These are phyloP conservation scores for Penstemon barbatus DNA, from an alignment of 257 asterid species.

Conservation along the genomic window DNA sequence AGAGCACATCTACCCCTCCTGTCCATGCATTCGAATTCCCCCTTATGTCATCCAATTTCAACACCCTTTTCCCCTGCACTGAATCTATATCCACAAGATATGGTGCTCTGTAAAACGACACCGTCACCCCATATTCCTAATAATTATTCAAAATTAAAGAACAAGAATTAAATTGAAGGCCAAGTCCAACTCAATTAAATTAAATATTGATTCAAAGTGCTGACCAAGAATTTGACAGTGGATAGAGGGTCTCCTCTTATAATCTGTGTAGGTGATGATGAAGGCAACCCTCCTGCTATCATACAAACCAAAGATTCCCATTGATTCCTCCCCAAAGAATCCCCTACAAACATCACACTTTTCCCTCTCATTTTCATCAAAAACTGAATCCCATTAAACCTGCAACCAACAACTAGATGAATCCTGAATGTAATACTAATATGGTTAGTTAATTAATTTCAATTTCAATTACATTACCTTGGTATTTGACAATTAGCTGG, in stretches of 20 bases:
- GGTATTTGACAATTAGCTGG: conserved; percentile 83
- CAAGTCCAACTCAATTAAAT: no score
- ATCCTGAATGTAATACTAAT: no score
- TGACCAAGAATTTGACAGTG: conserved; percentile 66
- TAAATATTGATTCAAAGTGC: no score
- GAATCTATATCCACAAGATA: conserved; percentile 82
- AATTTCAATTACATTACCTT: conserved; percentile 37
- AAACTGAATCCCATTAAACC: conserved; percentile 51
- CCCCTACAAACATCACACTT: conserved; percentile 93
- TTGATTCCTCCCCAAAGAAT: conserved; percentile 87
- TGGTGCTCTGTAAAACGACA: conserved; percentile 84
- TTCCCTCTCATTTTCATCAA: conserved; percentile 58
- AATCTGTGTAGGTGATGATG: conserved; percentile 61
- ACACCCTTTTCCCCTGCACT: conserved; percentile 70
- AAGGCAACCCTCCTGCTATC: conserved; percentile 60
- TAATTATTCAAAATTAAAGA: no score
- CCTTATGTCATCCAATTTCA: conserved; percentile 75
- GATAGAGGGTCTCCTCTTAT: conserved; percentile 73
- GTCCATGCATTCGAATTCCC: conserved; percentile 82
- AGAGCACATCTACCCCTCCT: conserved; percentile 72
- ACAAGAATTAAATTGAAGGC: no score
- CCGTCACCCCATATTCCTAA: conserved; percentile 77
- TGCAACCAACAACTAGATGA: background rate
- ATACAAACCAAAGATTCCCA: conserved; percentile 87
- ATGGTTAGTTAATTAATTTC: no score